Percentiles rank a stretch among this genome's conserved stretches.
Conservation (phyloP, 2,329 filamentous ascomycete genomes). For the Apiospora phragmitis region DNA sequence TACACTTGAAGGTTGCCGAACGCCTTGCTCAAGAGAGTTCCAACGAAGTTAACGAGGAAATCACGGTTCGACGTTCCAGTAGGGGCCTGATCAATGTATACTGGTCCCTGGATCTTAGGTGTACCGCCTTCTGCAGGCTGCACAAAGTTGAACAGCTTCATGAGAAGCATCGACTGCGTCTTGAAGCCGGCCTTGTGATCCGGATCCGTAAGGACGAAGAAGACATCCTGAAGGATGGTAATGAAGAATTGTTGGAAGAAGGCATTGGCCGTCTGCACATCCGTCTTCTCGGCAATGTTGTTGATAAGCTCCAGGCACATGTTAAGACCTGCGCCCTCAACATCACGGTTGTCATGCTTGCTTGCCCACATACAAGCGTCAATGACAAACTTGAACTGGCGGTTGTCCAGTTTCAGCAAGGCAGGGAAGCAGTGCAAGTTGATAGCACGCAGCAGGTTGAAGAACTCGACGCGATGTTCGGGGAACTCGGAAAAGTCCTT, state of each 20-base stretch:
- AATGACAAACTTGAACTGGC: slow-evolving; percentile 99
- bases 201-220: slow-evolving; percentile 95
- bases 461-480: slow-evolving; percentile 98
- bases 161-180: slow-evolving; percentile 89
- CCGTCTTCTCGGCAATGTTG: slow-evolving; percentile 93
- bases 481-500: slow-evolving; percentile 99
- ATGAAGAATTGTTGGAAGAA: slow-evolving; percentile 99
- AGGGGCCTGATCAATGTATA: slow-evolving; percentile 86
- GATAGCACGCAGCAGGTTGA: slow-evolving; percentile 93
- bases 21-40: slow-evolving; percentile 79
- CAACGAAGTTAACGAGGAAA: slow-evolving; percentile 86
- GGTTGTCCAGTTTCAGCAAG: slow-evolving; percentile 88
- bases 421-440: slow-evolving; percentile 97
- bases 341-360: slow-evolving; percentile 98
- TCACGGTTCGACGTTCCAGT: slow-evolving; percentile 85
- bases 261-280: slow-evolving; percentile 80
- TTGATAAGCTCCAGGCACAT: slow-evolving; percentile 98
- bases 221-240: slow-evolving; percentile 93
- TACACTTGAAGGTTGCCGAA: slow-evolving; percentile 92
- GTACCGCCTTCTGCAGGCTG: slow-evolving; percentile 65
- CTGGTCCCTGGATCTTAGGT: slow-evolving; percentile 88
- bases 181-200: slow-evolving; percentile 99
- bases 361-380: slow-evolving; percentile 99
- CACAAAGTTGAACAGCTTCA: slow-evolving; percentile 96
- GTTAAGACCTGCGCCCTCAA: slow-evolving; percentile 92